These are phyloP conservation scores for Dactylellina cionopaga DNA, from an alignment of 2,329 filamentous ascomycete species.

Conservation along the genomic window DNA sequence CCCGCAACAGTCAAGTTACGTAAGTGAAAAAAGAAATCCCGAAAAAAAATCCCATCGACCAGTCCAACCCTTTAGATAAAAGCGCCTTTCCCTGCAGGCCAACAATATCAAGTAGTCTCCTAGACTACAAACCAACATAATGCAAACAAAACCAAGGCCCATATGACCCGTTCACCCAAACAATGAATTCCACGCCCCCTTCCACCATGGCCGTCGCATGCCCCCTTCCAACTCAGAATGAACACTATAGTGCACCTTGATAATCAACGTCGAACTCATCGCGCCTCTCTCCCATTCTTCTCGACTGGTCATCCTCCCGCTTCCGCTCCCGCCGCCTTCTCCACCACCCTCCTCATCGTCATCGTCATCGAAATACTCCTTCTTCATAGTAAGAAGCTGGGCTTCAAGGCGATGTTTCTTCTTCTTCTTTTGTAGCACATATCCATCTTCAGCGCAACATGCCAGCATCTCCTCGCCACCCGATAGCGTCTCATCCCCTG, in stretches of 20 bases:
- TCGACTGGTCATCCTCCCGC: background rate
- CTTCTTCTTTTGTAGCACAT: slow-evolving; percentile 2
- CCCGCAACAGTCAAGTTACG: too few relatives aligned
- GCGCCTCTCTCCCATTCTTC: slow-evolving; percentile 44
- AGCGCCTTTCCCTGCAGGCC: too few relatives aligned
- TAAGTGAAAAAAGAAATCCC: too few relatives aligned
- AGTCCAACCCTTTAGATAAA: too few relatives aligned
- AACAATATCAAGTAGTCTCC: too few relatives aligned
- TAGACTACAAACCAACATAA: too few relatives aligned
- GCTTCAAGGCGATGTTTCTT: slow-evolving; percentile 46
- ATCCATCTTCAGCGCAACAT: background rate
- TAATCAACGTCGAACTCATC: slow-evolving; percentile 47
- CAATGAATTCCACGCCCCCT: background rate
- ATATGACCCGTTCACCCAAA: too few relatives aligned
- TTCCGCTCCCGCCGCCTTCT: background rate
- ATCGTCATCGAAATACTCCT: slow-evolving; percentile 37
- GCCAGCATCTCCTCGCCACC: slow-evolving; percentile 3
- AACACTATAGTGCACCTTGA: slow-evolving; percentile 44
- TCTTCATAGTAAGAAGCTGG: slow-evolving; percentile 50
- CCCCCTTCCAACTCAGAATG: background rate
- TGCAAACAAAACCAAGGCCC: too few relatives aligned
- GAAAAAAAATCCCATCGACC: too few relatives aligned
- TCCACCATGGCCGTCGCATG: background rate
- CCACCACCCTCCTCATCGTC: slow-evolving; percentile 8
- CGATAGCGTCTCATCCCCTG: slow-evolving; percentile 1